Evolutionary conservation across 208 protist species (phyloP).

Genomic region (Strigomonas galati): DNA sequence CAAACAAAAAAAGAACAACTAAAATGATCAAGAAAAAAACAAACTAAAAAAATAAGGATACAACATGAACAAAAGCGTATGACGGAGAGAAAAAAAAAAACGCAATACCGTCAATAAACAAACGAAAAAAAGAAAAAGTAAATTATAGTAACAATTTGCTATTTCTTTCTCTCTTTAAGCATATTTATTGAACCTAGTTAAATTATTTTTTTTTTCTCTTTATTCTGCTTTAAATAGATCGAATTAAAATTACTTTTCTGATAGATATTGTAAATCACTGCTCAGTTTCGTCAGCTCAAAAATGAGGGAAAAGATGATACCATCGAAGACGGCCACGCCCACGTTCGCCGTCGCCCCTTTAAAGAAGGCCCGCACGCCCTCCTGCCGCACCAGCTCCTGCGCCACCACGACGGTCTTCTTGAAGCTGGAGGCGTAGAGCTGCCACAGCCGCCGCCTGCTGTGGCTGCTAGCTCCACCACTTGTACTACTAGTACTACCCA

Average conservation of each 20-base stretch:
- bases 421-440: background rate
- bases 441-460: background rate
- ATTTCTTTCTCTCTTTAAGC: background rate
- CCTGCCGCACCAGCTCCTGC: slow-evolving; percentile 44
- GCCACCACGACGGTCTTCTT: slow-evolving; percentile 27
- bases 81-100: slow-evolving; percentile 11
- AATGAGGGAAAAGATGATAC: slow-evolving; percentile 71
- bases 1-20: background rate
- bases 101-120: slow-evolving; percentile 4
- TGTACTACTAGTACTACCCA: background rate
- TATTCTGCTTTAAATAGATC: background rate
- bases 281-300: slow-evolving; percentile 87
- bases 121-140: background rate
- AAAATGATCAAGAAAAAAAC: slow-evolving; percentile 7
- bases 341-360: slow-evolving; percentile 77
- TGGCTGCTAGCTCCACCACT: background rate
- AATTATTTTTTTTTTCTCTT: background rate
- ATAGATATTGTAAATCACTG: slow-evolving; percentile 52
- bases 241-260: slow-evolving; percentile 6
- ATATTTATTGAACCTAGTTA: background rate
- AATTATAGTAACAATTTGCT: background rate
- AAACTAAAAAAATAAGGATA: slow-evolving; percentile 9
- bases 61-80: slow-evolving; percentile 7
- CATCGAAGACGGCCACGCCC: slow-evolving; percentile 66
- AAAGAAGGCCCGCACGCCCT: slow-evolving; percentile 74